A percentile compares a stretch with the other conserved stretches of the same genome.
Conservation (phyloP, 106 monocot species). For the Dendrobium officinale region DNA sequence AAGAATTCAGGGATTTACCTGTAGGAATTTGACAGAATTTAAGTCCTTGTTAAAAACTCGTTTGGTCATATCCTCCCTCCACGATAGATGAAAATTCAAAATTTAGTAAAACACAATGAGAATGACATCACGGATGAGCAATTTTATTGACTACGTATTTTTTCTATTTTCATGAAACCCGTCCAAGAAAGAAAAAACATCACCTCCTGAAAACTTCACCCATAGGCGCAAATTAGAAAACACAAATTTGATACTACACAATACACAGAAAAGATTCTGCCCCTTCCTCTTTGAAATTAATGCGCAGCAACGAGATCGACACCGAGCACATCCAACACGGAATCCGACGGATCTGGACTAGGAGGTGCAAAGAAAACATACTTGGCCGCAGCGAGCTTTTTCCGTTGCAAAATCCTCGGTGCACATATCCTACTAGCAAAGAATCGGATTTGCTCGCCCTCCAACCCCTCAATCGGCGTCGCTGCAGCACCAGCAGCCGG, state of each 20-base stretch:
- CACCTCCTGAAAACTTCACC: neutral
- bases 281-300: neutral
- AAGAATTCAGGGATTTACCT: too few relatives aligned
- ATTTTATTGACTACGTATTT: neutral
- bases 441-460: constrained; percentile 9
- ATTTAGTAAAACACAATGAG: neutral
- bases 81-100: neutral
- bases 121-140: neutral
- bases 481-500: neutral
- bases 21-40: too few relatives aligned
- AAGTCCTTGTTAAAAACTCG: too few relatives aligned
- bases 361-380: constrained; percentile 9
- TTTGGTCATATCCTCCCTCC: too few relatives aligned
- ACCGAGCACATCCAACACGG: neutral
- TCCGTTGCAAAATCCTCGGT: constrained; percentile 1
- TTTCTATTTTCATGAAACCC: neutral
- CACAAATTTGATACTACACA: neutral
- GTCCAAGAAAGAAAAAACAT: neutral
- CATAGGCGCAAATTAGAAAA: neutral
- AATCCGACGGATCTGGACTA: constrained; percentile 5
- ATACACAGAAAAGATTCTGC: neutral
- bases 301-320: neutral
- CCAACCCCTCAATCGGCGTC: neutral
- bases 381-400: constrained; percentile 11
- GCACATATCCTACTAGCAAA: neutral